These are phyloP conservation scores for Metschnikowia continentalis DNA, from an alignment of 805 yeast species.

Conservation along the genomic window DNA sequence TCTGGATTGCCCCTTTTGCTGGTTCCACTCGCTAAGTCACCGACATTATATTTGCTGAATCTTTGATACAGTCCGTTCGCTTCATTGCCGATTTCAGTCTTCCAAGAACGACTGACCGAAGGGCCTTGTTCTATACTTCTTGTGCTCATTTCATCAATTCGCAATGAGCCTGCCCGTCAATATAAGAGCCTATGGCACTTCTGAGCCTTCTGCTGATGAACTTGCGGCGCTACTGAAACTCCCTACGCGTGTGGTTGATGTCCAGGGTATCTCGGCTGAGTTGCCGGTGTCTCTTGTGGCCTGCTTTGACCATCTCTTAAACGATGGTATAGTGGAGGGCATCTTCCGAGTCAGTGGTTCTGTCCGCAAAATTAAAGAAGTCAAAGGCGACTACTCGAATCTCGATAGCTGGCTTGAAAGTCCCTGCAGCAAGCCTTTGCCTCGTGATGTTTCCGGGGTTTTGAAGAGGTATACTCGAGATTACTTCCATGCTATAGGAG, in stretches of 20 bases:
- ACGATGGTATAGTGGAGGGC: constrained; percentile 23
- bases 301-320: constrained; percentile 19
- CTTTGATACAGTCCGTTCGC: too few relatives aligned
- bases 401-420: constrained; percentile 19
- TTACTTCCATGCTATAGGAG: constrained; percentile 13
- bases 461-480: constrained; percentile 21
- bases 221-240: constrained; percentile 1
- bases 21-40: too few relatives aligned
- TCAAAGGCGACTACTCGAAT: constrained; percentile 18
- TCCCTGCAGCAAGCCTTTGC: constrained; percentile 11
- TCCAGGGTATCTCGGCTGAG: constrained; percentile 1
- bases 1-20: not conserved
- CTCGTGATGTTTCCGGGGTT: constrained; percentile 28
- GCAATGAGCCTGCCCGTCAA: not conserved
- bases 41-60: not conserved
- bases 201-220: constrained; percentile 1
- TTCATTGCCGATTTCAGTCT: too few relatives aligned
- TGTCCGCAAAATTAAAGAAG: constrained; percentile 19
- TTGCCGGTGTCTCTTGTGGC: constrained; percentile 22
- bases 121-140: not conserved
- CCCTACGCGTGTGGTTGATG: not conserved
- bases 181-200: not conserved
- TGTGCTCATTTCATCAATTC: not conserved
- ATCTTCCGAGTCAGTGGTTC: constrained; percentile 32
- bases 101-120: too few relatives aligned